Evolutionary conservation across 352 stramenopile genomes (phyloP).

Genomic region (Pythium brassicae): DNA sequence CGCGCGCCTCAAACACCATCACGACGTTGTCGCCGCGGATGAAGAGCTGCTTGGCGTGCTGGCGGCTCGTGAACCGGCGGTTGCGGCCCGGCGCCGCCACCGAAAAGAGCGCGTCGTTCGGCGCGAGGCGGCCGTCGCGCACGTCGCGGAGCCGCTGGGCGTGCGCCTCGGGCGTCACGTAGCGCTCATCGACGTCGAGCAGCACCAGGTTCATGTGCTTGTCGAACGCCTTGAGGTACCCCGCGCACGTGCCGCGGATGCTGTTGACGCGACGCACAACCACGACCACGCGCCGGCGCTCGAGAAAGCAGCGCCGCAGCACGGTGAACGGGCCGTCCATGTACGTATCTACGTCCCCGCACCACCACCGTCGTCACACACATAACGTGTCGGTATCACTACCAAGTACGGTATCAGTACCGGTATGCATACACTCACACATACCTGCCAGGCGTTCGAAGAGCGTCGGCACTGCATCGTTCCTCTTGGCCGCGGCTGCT

Average conservation of each 20-base stretch:
- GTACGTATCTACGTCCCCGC: slow-evolving; percentile 42
- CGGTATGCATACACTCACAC: slow-evolving; percentile 1
- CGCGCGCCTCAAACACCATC: slow-evolving; percentile 9
- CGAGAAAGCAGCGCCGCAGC: slow-evolving; percentile 75
- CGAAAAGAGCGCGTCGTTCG: slow-evolving; percentile 37
- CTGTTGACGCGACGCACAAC: slow-evolving; percentile 89
- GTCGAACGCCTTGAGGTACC: slow-evolving; percentile 93
- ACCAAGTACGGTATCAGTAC: too few relatives aligned
- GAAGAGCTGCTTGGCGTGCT: slow-evolving; percentile 85
- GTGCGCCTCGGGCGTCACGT: slow-evolving; percentile 38
- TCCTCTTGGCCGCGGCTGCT: slow-evolving; percentile 4
- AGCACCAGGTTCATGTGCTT: slow-evolving; percentile 95
- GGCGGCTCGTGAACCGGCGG: slow-evolving; percentile 29
- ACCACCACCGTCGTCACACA: too few relatives aligned
- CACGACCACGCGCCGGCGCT: slow-evolving; percentile 74
- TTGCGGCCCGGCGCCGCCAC: slow-evolving; percentile 37
- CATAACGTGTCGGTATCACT: too few relatives aligned
- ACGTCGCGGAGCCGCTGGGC: slow-evolving; percentile 27
- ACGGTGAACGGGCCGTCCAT: slow-evolving; percentile 83
- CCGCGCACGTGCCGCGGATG: slow-evolving; percentile 86
- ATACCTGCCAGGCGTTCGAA: slow-evolving; percentile 58
- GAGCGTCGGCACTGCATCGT: slow-evolving; percentile 23
- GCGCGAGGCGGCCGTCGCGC: slow-evolving; percentile 17
- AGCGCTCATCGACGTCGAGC: slow-evolving; percentile 83
- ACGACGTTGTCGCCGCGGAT: slow-evolving; percentile 93